Evolutionary conservation across 306 rosid species (phyloP).

Genomic region (Ochetophila trinervis): DNA sequence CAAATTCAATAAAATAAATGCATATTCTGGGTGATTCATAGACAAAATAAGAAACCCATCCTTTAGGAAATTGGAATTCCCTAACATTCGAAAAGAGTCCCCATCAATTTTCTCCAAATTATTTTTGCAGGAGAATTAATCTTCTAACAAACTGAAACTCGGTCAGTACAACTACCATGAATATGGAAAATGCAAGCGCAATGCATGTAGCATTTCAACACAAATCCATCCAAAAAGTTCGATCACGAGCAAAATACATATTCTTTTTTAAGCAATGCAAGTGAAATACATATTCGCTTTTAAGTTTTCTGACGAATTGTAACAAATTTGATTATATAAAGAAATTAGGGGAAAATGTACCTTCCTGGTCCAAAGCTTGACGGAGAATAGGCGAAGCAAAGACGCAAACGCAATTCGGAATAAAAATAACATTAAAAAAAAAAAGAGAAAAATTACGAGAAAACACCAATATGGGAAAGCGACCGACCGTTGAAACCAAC

Average conservation of each 20-base stretch:
- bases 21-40: background rate
- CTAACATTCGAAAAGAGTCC: background rate
- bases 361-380: constrained; percentile 51
- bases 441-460: constrained; percentile 37
- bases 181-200: constrained; percentile 5
- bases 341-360: background rate
- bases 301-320: too few relatives aligned
- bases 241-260: background rate
- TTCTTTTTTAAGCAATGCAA: too few relatives aligned
- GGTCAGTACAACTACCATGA: background rate
- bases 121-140: background rate
- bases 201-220: constrained; percentile 2
- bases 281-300: too few relatives aligned
- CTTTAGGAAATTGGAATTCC: constrained; percentile 4
- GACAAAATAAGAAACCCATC: constrained; percentile 2
- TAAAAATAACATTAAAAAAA: constrained; percentile 1
- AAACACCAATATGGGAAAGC: constrained; percentile 12
- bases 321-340: background rate
- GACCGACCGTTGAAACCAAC: constrained; percentile 54
- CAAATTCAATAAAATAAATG: constrained; percentile 22
- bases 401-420: constrained; percentile 16
- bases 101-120: background rate
- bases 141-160: background rate
- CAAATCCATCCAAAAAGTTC: constrained; percentile 5
- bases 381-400: constrained; percentile 26